A percentile compares a stretch with the other conserved stretches of the same genome.
phyloP scores from a whole-genome alignment of 169 alveolate species.

The Cryptosporidium viatorum region DNA sequence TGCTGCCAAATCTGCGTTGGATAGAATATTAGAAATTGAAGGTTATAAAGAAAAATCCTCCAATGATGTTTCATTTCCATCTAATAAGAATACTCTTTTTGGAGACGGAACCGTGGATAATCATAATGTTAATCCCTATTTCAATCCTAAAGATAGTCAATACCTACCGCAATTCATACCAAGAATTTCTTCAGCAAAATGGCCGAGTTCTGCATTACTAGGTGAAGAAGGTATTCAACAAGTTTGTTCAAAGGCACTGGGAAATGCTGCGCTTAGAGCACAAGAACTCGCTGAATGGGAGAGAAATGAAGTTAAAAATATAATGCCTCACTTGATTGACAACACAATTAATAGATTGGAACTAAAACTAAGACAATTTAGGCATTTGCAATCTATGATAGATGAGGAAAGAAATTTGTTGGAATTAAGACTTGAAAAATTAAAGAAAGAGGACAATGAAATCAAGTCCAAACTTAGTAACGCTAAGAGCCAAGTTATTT shows the following conservation, averaged over 20 bases:
- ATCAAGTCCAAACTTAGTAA: constrained; percentile 33
- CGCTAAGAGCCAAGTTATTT: constrained; percentile 11
- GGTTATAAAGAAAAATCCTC: constrained; percentile 31
- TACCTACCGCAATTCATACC: constrained; percentile 58
- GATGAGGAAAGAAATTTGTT: constrained; percentile 51
- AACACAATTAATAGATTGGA: constrained; percentile 52
- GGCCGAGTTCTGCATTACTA: constrained; percentile 71
- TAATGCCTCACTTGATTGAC: constrained; percentile 58
- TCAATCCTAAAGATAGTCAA: not conserved
- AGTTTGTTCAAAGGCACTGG: constrained; percentile 69
- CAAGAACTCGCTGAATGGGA: constrained; percentile 65
- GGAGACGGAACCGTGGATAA: not conserved
- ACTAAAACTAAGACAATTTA: constrained; percentile 44
- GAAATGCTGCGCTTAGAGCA: constrained; percentile 66
- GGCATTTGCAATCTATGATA: constrained; percentile 67
- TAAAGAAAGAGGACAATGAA: constrained; percentile 40
- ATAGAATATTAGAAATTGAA: constrained; percentile 67
- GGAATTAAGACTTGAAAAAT: constrained; percentile 43
- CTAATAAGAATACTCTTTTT: not conserved
- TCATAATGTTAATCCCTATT: not conserved
- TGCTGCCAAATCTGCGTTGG: constrained; percentile 79
- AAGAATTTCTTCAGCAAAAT: constrained; percentile 47
- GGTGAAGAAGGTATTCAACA: constrained; percentile 70
- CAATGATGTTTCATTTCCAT: not conserved
- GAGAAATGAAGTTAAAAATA: constrained; percentile 23